Evolutionary conservation across 495 filamentous ascomycete genomes (phyloP).

Genomic region (Tetracladium setigerum): DNA sequence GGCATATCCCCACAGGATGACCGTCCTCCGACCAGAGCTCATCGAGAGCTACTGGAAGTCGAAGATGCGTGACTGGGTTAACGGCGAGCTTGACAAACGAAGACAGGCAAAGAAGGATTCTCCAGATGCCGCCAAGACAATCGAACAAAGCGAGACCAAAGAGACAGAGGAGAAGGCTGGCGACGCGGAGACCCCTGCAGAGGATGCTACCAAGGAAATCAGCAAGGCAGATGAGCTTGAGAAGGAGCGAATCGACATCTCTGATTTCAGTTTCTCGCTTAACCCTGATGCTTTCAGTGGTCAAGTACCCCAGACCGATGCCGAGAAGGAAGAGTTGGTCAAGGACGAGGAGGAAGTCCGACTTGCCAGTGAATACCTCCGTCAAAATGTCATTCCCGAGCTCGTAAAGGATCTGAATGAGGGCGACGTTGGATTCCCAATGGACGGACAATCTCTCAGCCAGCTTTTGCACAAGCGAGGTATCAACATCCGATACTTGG

Average conservation of each 20-base stretch:
- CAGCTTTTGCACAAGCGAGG: conserved; percentile 92
- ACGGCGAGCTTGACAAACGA: conserved; percentile 55
- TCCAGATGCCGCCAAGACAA: conserved; percentile 18
- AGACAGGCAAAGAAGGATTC: conserved; percentile 14
- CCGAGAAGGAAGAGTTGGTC: conserved; percentile 77
- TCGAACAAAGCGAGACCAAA: conserved; percentile 19
- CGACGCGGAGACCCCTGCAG: conserved; percentile 9
- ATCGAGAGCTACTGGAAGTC: conserved; percentile 74
- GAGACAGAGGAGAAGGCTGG: conserved; percentile 19
- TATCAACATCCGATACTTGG: conserved; percentile 94
- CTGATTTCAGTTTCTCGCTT: conserved; percentile 75
- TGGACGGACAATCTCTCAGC: conserved; percentile 90
- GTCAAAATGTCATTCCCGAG: conserved; percentile 60
- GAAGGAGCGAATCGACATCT: conserved; percentile 65
- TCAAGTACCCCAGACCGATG: conserved; percentile 81
- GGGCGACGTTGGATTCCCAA: conserved; percentile 92
- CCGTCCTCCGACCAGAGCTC: conserved; percentile 80
- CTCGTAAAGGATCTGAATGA: conserved; percentile 78
- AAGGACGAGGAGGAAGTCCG: conserved; percentile 87
- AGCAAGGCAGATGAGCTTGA: conserved; percentile 23
- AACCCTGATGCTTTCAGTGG: conserved; percentile 96
- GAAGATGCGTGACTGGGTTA: conserved; percentile 83
- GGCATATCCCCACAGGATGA: conserved; percentile 91
- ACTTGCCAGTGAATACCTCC: conserved; percentile 71
- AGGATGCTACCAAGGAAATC: conserved; percentile 27